Percentiles rank a stretch among this genome's conserved stretches.
Evolutionary conservation across 495 filamentous ascomycete species (phyloP).

Genomic region (Tuber borchii): DNA sequence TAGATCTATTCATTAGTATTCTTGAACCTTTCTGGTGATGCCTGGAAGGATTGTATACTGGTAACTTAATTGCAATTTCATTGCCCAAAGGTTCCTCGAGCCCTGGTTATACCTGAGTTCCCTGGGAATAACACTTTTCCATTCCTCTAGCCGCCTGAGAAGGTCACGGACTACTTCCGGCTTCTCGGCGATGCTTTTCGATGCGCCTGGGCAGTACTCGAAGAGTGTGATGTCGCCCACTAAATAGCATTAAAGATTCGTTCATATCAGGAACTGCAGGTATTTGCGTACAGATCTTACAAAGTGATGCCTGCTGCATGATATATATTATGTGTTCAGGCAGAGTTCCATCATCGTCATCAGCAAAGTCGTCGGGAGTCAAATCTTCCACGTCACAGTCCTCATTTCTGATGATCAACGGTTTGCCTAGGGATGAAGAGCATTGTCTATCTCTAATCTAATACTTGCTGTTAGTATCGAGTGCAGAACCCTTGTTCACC

Average conservation of each 20-base stretch:
- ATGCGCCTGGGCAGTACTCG: slow-evolving; percentile 16
- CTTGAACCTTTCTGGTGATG: neutral
- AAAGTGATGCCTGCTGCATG: slow-evolving; percentile 14
- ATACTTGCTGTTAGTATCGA: neutral
- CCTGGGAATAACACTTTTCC: neutral
- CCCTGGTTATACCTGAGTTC: neutral
- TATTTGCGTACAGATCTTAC: slow-evolving; percentile 14
- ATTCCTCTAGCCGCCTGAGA: neutral
- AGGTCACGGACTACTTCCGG: slow-evolving; percentile 13
- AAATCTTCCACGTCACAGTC: slow-evolving; percentile 30
- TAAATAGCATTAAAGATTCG: slow-evolving; percentile 8
- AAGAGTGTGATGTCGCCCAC: slow-evolving; percentile 9
- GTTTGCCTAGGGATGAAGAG: slow-evolving; percentile 24
- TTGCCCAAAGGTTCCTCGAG: slow-evolving; percentile 1
- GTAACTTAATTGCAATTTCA: slow-evolving; percentile 1
- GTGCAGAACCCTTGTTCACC: neutral
- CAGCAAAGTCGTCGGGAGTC: slow-evolving; percentile 12
- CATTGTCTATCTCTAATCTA: slow-evolving; percentile 22
- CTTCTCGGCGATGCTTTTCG: slow-evolving; percentile 4
- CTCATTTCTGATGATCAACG: slow-evolving; percentile 22
- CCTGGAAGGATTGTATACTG: neutral
- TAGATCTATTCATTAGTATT: neutral
- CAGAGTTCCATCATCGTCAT: slow-evolving; percentile 14
- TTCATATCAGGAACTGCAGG: neutral
- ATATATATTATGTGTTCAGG: slow-evolving; percentile 11